A percentile compares a stretch with the other conserved stretches of the same genome.
These are phyloP conservation scores for Aspergillus pseudoterreus DNA, from an alignment of 2,329 filamentous ascomycete species.

Conservation along the genomic window DNA sequence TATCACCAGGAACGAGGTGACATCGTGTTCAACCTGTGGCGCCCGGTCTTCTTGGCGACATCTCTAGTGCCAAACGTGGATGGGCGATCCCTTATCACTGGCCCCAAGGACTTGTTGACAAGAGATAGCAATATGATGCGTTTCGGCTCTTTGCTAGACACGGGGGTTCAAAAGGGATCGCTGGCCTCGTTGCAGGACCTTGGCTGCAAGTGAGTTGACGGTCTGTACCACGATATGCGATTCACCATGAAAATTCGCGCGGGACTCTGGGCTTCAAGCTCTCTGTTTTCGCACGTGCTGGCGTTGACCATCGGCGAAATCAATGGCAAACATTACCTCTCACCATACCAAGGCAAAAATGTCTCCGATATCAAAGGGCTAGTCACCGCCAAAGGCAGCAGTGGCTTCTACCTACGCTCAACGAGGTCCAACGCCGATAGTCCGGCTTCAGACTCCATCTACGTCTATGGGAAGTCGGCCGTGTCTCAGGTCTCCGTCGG, in stretches of 20 bases:
- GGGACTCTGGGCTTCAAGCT: not conserved
- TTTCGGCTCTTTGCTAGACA: not conserved
- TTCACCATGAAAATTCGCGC: not conserved
- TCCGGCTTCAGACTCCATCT: slow-evolving; percentile 62
- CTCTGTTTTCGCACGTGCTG: slow-evolving; percentile 7
- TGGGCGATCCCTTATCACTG: not conserved
- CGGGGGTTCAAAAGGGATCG: not conserved
- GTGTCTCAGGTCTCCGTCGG: slow-evolving; percentile 56
- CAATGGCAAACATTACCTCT: slow-evolving; percentile 64
- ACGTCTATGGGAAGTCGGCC: slow-evolving; percentile 57
- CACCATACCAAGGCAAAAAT: slow-evolving; percentile 54
- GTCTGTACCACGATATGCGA: not conserved
- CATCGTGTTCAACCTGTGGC: not conserved
- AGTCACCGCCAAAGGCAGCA: slow-evolving; percentile 60
- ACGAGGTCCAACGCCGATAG: slow-evolving; percentile 53
- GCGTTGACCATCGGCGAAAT: slow-evolving; percentile 58
- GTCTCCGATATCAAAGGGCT: slow-evolving; percentile 61
- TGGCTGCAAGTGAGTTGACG: too few species aligned
- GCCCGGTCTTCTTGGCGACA: not conserved
- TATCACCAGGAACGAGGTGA: not conserved
- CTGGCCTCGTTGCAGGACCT: too few species aligned
- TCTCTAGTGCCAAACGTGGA: not conserved
- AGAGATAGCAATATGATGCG: not conserved
- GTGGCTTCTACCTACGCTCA: slow-evolving; percentile 64
- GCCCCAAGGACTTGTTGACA: not conserved